These are phyloP conservation scores for Anacardium occidentale DNA, from an alignment of 345 rosid species.

Conservation along the genomic window DNA sequence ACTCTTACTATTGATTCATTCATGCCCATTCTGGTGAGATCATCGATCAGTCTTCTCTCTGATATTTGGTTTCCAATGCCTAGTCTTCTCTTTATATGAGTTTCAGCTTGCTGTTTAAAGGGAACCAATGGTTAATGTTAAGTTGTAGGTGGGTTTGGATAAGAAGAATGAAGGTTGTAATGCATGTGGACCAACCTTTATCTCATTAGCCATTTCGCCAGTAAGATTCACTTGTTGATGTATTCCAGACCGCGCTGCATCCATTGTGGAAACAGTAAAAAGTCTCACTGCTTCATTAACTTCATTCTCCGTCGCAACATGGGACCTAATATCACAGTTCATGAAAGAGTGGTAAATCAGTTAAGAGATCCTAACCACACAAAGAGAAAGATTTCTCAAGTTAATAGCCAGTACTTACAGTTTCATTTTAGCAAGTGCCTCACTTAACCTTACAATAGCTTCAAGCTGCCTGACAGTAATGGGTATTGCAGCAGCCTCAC, in stretches of 20 bases:
- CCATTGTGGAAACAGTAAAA: conserved; percentile 91
- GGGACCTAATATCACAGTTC: conserved; percentile 48
- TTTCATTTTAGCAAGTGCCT: conserved; percentile 94
- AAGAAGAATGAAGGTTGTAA: background rate
- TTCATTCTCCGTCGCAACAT: conserved; percentile 77
- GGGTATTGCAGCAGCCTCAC: conserved; percentile 83
- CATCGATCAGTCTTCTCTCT: conserved; percentile 84
- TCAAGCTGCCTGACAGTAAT: conserved; percentile 95
- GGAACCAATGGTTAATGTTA: background rate
- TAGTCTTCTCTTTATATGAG: conserved; percentile 83
- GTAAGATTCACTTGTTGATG: conserved; percentile 81
- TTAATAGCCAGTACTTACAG: conserved; percentile 50
- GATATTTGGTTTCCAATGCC: conserved; percentile 88
- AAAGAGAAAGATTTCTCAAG: background rate
- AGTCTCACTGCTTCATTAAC: conserved; percentile 87
- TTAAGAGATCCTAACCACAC: background rate
- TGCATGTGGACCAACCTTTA: conserved; percentile 54
- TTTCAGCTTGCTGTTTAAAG: conserved; percentile 76
- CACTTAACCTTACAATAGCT: conserved; percentile 88
- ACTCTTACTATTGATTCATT: conserved; percentile 84
- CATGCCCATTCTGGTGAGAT: conserved; percentile 83
- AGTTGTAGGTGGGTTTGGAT: no score
- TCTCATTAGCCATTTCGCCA: conserved; percentile 76
- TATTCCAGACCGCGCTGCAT: conserved; percentile 94
- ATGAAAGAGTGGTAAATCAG: background rate